These are phyloP conservation scores for Verticillium zaregamsianum DNA, from an alignment of 2,329 filamentous ascomycete genomes.

Conservation along the genomic window DNA sequence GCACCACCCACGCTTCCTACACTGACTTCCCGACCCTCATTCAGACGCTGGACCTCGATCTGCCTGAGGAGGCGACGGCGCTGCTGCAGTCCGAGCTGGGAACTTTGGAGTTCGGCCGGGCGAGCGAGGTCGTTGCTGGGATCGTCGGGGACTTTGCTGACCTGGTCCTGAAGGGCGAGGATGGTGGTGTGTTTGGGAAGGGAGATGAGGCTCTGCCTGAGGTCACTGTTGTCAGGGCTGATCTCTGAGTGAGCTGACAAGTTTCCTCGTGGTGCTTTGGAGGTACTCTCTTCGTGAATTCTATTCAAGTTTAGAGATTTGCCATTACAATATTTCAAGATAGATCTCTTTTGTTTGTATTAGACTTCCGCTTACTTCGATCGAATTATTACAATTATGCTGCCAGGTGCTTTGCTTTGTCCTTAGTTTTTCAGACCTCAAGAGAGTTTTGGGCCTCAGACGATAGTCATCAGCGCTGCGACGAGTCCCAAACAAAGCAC, in stretches of 20 bases:
- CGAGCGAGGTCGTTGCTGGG: slow-evolving; percentile 2
- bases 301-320: not conserved
- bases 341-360: too few relatives aligned
- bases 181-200: not conserved
- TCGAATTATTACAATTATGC: too few relatives aligned
- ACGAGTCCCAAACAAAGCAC: too few relatives aligned
- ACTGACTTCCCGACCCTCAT: slow-evolving; percentile 25
- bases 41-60: slow-evolving; percentile 13
- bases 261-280: not conserved
- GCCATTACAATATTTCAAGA: too few relatives aligned
- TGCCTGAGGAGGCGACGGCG: slow-evolving; percentile 11
- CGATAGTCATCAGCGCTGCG: too few relatives aligned
- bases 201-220: slow-evolving; percentile 4
- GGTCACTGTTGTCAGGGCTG: not conserved
- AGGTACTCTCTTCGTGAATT: not conserved
- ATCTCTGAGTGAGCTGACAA: not conserved
- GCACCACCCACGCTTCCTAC: slow-evolving; percentile 25
- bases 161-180: not conserved
- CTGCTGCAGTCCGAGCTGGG: slow-evolving; percentile 12
- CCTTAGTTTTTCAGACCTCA: too few relatives aligned
- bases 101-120: slow-evolving; percentile 3
- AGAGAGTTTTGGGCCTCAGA: too few relatives aligned
- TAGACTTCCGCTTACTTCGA: too few relatives aligned
- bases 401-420: too few relatives aligned
- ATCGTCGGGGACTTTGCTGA: slow-evolving; percentile 3